Evolutionary conservation across 352 stramenopile genomes (phyloP).

Genomic region (Phytopythium oedochilum): DNA sequence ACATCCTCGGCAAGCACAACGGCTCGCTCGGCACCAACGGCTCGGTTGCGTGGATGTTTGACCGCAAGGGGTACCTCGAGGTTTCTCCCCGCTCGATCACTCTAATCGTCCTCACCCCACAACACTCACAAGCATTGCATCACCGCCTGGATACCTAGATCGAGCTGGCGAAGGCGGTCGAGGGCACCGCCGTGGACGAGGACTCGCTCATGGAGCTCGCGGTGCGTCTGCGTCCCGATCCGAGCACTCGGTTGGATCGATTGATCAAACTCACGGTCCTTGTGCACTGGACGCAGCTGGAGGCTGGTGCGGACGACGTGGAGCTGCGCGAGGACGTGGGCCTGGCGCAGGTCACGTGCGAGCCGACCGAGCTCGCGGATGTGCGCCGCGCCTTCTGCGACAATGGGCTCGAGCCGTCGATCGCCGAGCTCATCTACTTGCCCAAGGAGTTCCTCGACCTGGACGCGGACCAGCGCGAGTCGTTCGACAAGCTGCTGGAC

Average conservation of each 20-base stretch:
- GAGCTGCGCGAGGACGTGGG: constrained; percentile 39
- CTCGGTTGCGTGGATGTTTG: constrained; percentile 83
- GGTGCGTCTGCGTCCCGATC: constrained; percentile 25
- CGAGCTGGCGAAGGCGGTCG: constrained; percentile 24
- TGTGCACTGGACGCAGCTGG: constrained; percentile 26
- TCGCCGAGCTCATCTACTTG: constrained; percentile 78
- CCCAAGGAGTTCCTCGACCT: constrained; percentile 77
- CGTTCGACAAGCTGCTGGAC: constrained; percentile 76
- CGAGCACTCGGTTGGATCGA: no score
- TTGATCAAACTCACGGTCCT: background rate
- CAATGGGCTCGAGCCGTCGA: constrained; percentile 53
- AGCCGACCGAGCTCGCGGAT: constrained; percentile 50
- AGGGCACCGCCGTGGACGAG: constrained; percentile 36
- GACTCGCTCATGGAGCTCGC: constrained; percentile 72
- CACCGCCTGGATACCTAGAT: constrained; percentile 18
- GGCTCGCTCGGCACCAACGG: constrained; percentile 67
- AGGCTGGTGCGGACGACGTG: constrained; percentile 68
- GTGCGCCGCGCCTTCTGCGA: constrained; percentile 55
- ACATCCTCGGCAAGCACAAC: constrained; percentile 68
- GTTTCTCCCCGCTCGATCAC: constrained; percentile 12
- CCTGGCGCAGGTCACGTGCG: constrained; percentile 70
- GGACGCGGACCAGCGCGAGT: constrained; percentile 35
- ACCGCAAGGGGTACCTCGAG: constrained; percentile 81
- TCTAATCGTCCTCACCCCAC: background rate
- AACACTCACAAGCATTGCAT: background rate